phyloP scores from a whole-genome alignment of 371 early-diverging fungal species.

The Mortierella sp. region DNA sequence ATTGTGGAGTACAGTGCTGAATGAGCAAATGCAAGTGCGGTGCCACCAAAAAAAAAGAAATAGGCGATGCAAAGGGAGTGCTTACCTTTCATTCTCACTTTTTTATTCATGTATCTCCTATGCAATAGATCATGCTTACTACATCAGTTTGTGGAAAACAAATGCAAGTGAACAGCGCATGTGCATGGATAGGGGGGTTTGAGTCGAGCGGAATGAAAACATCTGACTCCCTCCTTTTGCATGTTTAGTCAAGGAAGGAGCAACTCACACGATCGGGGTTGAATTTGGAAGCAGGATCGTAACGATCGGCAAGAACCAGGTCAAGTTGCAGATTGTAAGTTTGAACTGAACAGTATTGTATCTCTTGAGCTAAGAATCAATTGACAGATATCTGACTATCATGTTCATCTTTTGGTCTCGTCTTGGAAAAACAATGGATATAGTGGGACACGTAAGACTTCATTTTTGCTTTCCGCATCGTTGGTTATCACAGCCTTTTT shows the following conservation, averaged over 20 bases:
- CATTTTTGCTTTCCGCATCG: too few species aligned
- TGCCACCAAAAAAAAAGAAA: constrained; percentile 1
- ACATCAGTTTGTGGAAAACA: constrained; percentile 74
- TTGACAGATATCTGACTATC: neutral
- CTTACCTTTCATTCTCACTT: too few species aligned
- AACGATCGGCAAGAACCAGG: constrained; percentile 70
- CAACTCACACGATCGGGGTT: constrained; percentile 77
- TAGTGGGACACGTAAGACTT: constrained; percentile 45
- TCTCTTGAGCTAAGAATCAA: too few species aligned
- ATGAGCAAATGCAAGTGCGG: constrained; percentile 6
- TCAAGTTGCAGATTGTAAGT: constrained; percentile 77
- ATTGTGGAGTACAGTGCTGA: neutral
- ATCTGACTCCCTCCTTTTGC: too few species aligned
- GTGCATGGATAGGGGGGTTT: neutral
- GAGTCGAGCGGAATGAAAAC: too few species aligned
- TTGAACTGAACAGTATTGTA: too few species aligned
- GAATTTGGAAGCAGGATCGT: constrained; percentile 77
- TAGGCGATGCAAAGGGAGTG: neutral
- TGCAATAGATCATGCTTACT: constrained; percentile 70
- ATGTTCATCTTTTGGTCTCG: too few species aligned
- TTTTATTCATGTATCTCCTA: neutral
- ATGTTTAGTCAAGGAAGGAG: constrained; percentile 72
- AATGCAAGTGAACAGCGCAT: constrained; percentile 59
- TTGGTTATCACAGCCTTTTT: too few species aligned
- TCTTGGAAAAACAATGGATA: too few species aligned